Conservation (phyloP, 176 grass and related monocot genomes). For the Triticum urartu region DNA sequence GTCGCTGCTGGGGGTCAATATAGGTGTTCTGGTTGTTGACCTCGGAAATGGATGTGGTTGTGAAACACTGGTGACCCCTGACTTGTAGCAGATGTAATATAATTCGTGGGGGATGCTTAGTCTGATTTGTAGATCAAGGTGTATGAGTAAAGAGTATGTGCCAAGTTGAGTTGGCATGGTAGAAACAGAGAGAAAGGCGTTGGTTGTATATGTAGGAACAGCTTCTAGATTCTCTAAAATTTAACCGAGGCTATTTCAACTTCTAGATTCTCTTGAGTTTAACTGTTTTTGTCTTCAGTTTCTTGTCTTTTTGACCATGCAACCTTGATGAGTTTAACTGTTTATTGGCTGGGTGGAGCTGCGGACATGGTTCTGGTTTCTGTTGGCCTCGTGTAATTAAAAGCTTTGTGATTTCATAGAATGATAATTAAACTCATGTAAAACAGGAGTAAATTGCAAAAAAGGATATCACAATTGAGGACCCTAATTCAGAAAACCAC, state of each 20-base stretch:
- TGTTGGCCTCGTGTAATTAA: too few species aligned
- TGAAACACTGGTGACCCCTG: not conserved
- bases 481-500: too few species aligned
- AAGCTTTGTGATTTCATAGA: too few species aligned
- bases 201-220: slow-evolving; percentile 53
- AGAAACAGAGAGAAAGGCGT: slow-evolving; percentile 27
- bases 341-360: not conserved
- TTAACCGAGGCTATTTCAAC: slow-evolving; percentile 34
- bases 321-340: too few species aligned
- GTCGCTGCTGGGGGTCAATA: not conserved
- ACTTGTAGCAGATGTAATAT: slow-evolving; percentile 49
- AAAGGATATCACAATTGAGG: too few species aligned
- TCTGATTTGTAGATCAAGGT: slow-evolving; percentile 35
- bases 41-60: not conserved
- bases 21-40: slow-evolving; percentile 14
- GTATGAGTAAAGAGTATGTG: slow-evolving; percentile 10
- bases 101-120: slow-evolving; percentile 37
- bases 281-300: too few species aligned
- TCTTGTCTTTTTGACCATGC: too few species aligned
- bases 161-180: slow-evolving; percentile 11
- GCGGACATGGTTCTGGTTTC: not conserved
- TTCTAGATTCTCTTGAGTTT: too few species aligned
- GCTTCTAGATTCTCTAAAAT: slow-evolving; percentile 37
- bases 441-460: not conserved
- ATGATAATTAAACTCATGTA: not conserved